phyloP scores from a whole-genome alignment of 2,329 filamentous ascomycete species.

The Tolypocladium paradoxum region DNA sequence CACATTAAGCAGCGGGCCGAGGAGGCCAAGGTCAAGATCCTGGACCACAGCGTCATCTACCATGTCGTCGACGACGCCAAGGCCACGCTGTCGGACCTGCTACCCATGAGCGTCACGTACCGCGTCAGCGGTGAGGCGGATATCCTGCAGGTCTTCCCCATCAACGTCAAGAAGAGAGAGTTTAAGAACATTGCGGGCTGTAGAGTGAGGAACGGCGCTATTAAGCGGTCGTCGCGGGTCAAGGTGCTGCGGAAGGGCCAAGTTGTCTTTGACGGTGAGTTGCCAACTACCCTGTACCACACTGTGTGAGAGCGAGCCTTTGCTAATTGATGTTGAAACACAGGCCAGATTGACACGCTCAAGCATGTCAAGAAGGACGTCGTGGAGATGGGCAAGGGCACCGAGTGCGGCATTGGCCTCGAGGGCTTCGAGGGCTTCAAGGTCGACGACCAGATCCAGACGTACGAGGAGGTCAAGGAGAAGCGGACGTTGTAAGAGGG shows the following conservation, averaged over 20 bases:
- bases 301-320: not conserved
- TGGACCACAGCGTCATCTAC: slow-evolving; percentile 84
- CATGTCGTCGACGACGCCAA: slow-evolving; percentile 64
- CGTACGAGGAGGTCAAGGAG: slow-evolving; percentile 69
- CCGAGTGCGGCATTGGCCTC: slow-evolving; percentile 88
- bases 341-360: slow-evolving; percentile 69
- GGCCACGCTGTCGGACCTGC: slow-evolving; percentile 53
- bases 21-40: slow-evolving; percentile 58
- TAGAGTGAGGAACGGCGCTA: slow-evolving; percentile 69
- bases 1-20: slow-evolving; percentile 62
- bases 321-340: slow-evolving; percentile 6
- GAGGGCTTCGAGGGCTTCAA: slow-evolving; percentile 68
- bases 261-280: slow-evolving; percentile 72
- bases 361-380: slow-evolving; percentile 93
- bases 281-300: not conserved
- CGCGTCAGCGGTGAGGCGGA: slow-evolving; percentile 83
- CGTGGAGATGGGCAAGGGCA: slow-evolving; percentile 77
- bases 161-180: slow-evolving; percentile 62
- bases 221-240: slow-evolving; percentile 54
- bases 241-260: slow-evolving; percentile 62
- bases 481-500: slow-evolving; percentile 46
- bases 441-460: slow-evolving; percentile 77
- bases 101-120: slow-evolving; percentile 55
- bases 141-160: slow-evolving; percentile 70
- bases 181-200: slow-evolving; percentile 76